Percentiles rank a stretch among this genome's conserved stretches.
These are phyloP conservation scores for Aspergillus floridensis DNA, from an alignment of 2,329 filamentous ascomycete species.

Conservation along the genomic window DNA sequence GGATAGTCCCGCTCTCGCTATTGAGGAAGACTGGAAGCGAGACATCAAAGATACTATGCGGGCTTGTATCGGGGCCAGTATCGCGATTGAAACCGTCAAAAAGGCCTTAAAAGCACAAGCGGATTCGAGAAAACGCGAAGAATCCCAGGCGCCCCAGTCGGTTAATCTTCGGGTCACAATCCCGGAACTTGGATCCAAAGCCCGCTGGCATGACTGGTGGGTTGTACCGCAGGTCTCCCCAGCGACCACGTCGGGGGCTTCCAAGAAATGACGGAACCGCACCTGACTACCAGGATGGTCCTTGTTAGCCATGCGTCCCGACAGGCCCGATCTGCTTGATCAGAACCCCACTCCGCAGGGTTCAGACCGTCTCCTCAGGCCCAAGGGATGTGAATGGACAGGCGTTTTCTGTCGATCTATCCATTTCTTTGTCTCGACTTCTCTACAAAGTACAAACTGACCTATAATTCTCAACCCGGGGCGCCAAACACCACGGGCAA, in stretches of 20 bases:
- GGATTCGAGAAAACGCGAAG: background rate
- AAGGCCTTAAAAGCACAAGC: conserved; percentile 49
- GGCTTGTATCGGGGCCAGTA: conserved; percentile 67
- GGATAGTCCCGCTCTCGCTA: conserved; percentile 45
- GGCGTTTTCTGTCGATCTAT: background rate
- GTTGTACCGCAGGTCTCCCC: conserved; percentile 41
- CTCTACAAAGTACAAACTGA: background rate
- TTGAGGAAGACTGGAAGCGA: conserved; percentile 60
- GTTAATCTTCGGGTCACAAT: conserved; percentile 36
- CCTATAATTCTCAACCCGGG: too few species aligned
- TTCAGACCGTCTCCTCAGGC: background rate
- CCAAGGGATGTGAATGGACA: background rate
- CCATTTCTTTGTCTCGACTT: background rate
- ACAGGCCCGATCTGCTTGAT: background rate
- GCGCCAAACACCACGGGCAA: background rate
- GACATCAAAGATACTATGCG: conserved; percentile 61
- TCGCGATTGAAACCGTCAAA: conserved; percentile 61
- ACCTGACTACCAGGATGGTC: background rate
- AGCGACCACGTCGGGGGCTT: background rate
- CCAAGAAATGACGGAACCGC: conserved; percentile 17
- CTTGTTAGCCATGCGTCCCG: background rate
- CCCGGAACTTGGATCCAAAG: conserved; percentile 38
- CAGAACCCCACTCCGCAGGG: background rate
- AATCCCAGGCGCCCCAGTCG: background rate
- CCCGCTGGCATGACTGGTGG: conserved; percentile 48